Evolutionary conservation across 768 basidiomycete genomes (phyloP).

Genomic region (Sporobolomyces roseus): DNA sequence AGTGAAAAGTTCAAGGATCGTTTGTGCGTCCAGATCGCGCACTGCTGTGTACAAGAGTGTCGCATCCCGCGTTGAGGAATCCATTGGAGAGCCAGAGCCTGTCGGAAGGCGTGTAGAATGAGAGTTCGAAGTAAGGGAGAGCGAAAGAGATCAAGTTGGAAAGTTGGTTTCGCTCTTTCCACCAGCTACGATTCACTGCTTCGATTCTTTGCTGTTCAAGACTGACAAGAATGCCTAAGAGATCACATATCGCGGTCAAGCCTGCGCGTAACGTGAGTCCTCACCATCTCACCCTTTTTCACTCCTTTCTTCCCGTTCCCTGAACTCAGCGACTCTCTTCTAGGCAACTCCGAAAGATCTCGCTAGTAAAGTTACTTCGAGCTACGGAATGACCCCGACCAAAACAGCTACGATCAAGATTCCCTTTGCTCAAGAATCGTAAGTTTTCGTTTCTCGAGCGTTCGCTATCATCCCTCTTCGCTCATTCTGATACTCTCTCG

Average conservation of each 20-base stretch:
- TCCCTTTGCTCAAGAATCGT: background rate
- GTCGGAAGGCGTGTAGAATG: no score
- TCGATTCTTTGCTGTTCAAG: no score
- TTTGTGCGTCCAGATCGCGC: background rate
- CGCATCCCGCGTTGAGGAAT: no score
- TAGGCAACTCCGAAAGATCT: constrained; percentile 5
- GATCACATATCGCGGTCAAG: constrained; percentile 33
- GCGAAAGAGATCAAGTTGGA: no score
- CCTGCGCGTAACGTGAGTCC: constrained; percentile 10
- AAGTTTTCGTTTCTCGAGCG: background rate
- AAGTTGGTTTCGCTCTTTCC: no score
- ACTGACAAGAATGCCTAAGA: background rate
- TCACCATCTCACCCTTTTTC: background rate
- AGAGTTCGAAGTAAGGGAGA: no score
- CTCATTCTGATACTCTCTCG: background rate
- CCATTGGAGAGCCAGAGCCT: no score
- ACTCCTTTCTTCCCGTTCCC: background rate
- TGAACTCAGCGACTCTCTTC: background rate
- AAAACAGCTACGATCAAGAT: background rate
- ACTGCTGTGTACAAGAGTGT: no score
- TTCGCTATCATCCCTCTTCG: no score
- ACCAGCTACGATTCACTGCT: no score
- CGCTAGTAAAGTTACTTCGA: background rate
- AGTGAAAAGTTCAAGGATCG: background rate
- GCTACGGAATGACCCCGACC: background rate